Conservation (phyloP, 805 yeast genomes). For the Ogataea pilisensis region DNA sequence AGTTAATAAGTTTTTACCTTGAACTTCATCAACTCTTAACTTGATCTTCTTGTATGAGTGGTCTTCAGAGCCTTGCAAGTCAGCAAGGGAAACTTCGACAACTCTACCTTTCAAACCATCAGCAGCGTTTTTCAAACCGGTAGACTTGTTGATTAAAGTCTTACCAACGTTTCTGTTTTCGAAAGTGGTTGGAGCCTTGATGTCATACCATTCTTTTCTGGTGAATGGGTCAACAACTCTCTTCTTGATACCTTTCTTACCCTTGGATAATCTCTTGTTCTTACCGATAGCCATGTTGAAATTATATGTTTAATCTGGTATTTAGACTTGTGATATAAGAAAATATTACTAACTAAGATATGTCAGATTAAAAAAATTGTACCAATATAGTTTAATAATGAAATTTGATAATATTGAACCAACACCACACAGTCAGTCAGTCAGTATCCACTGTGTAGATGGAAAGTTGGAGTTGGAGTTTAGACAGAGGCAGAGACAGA, state of each 20-base stretch:
- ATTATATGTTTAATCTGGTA: constrained; percentile 9
- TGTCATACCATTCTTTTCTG: constrained; percentile 98
- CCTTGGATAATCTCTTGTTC: constrained; percentile 77
- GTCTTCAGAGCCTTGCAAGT: constrained; percentile 98
- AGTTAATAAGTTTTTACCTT: constrained; percentile 97
- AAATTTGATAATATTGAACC: too few relatives aligned
- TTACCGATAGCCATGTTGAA: constrained; percentile 58
- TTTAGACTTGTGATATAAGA: constrained; percentile 2
- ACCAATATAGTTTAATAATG: too few relatives aligned
- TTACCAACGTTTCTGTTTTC: constrained; percentile 99
- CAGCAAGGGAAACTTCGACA: constrained; percentile 93
- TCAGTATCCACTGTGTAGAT: too few relatives aligned
- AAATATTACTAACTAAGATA: too few relatives aligned
- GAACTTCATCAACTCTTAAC: constrained; percentile 98
- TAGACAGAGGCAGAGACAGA: too few relatives aligned
- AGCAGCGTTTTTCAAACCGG: constrained; percentile 97
- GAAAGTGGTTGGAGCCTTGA: constrained; percentile 98
- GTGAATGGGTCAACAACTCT: constrained; percentile 99
- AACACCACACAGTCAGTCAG: too few relatives aligned
- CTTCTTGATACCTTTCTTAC: constrained; percentile 98
- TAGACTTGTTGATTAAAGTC: constrained; percentile 96
- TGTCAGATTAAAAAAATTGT: too few relatives aligned
- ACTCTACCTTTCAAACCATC: constrained; percentile 98
- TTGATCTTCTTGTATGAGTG: constrained; percentile 96
- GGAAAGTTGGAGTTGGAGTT: too few relatives aligned